These are phyloP conservation scores for Mycogone perniciosa DNA, from an alignment of 2,329 filamentous ascomycete species.

Conservation along the genomic window DNA sequence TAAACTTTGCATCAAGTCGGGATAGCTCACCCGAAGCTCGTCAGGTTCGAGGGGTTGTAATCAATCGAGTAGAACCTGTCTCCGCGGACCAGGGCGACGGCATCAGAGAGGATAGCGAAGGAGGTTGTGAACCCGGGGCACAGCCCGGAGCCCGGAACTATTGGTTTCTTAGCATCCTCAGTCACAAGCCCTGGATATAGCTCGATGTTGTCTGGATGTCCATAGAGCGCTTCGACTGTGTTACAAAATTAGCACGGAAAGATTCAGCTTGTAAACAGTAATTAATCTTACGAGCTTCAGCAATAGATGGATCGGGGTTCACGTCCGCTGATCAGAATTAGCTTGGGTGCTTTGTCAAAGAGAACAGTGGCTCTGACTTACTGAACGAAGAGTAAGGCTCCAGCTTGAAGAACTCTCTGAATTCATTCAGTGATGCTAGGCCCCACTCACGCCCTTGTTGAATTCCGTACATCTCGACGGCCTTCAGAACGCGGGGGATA, in stretches of 20 bases:
- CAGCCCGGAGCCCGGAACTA: not conserved
- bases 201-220: constrained; percentile 55
- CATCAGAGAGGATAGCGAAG: constrained; percentile 59
- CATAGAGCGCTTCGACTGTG: constrained; percentile 39
- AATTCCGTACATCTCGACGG: constrained; percentile 55
- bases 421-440: constrained; percentile 55
- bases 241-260: not conserved
- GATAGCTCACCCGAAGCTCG: constrained; percentile 12
- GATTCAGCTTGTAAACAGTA: not conserved
- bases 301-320: constrained; percentile 47
- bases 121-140: not conserved
- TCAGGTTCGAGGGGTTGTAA: constrained; percentile 34
- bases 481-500: constrained; percentile 49
- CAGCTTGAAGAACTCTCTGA: constrained; percentile 54
- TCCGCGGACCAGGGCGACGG: constrained; percentile 62
- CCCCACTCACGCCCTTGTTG: constrained; percentile 53
- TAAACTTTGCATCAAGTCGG: not conserved
- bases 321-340: constrained; percentile 33
- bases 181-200: constrained; percentile 60
- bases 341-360: not conserved
- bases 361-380: not conserved
- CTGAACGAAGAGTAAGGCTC: constrained; percentile 48
- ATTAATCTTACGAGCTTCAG: constrained; percentile 36
- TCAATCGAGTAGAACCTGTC: constrained; percentile 58
- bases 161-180: constrained; percentile 53